Conservation (phyloP, 345 rosid species). For the Lumnitzera littorea region DNA sequence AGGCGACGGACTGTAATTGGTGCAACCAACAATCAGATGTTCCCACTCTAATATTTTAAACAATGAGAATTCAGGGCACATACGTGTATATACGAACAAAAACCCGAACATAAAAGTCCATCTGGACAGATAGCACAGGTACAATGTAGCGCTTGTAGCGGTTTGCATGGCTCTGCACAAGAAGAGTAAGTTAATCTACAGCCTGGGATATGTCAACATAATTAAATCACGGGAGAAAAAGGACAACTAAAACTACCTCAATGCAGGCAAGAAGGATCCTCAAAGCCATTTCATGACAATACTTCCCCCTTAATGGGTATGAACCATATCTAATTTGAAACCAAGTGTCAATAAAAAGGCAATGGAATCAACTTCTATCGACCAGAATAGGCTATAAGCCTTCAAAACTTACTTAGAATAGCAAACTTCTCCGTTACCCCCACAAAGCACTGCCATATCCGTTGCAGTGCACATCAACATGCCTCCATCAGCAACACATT, state of each 20-base stretch:
- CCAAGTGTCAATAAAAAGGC: neutral
- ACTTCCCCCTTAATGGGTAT: slow-evolving; percentile 91
- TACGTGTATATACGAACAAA: slow-evolving; percentile 94
- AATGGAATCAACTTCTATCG: no score
- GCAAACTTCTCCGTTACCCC: slow-evolving; percentile 98
- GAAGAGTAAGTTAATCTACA: neutral
- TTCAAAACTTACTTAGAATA: slow-evolving; percentile 83
- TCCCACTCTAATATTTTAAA: neutral
- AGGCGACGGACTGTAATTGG: slow-evolving; percentile 2
- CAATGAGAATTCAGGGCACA: slow-evolving; percentile 22
- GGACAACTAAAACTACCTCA: slow-evolving; percentile 47
- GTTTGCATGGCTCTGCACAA: slow-evolving; percentile 92
- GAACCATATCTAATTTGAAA: slow-evolving; percentile 66
- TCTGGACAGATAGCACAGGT: slow-evolving; percentile 89
- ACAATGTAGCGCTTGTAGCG: slow-evolving; percentile 95
- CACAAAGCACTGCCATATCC: slow-evolving; percentile 99
- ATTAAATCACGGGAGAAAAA: neutral
- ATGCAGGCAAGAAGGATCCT: slow-evolving; percentile 93
- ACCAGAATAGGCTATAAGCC: neutral
- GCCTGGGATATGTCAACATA: no score
- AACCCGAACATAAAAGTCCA: slow-evolving; percentile 94
- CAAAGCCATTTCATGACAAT: slow-evolving; percentile 99
- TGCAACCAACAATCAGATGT: neutral
- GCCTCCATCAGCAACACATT: slow-evolving; percentile 94
- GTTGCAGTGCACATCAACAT: slow-evolving; percentile 98